Evolutionary conservation across 73 alveolate genomes (phyloP).

Genomic region (Symbiodinium natans): DNA sequence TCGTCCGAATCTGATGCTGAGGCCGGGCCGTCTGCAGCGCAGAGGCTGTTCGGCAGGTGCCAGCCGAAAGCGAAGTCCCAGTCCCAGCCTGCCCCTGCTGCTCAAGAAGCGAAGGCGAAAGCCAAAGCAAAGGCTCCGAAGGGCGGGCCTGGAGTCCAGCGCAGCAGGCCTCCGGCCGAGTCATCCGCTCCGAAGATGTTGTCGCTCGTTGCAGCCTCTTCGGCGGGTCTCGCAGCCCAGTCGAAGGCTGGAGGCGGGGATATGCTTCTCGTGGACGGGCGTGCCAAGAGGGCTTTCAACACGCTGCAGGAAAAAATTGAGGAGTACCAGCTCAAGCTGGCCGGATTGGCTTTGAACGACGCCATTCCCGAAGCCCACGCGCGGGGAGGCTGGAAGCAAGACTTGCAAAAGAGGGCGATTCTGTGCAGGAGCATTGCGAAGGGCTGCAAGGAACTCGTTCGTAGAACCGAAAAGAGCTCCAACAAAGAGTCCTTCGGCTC

Average conservation of each 20-base stretch:
- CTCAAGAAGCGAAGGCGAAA: too few species aligned
- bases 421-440: not conserved
- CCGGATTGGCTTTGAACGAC: not conserved
- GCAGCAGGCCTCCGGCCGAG: too few species aligned
- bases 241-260: not conserved
- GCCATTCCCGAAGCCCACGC: not conserved
- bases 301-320: not conserved
- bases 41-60: too few species aligned
- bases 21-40: too few species aligned
- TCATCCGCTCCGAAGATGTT: too few species aligned
- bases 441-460: not conserved
- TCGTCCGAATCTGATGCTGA: too few species aligned
- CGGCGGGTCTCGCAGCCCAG: too few species aligned
- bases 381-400: not conserved
- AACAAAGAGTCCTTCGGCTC: not conserved
- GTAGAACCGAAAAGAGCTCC: constrained; percentile 19
- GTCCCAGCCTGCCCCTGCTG: too few species aligned
- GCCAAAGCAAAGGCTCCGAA: too few species aligned
- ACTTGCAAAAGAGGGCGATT: not conserved
- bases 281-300: constrained; percentile 14
- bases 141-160: too few species aligned
- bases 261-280: not conserved
- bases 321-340: not conserved
- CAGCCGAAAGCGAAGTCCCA: too few species aligned
- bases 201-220: too few species aligned